Percentiles rank a stretch among this genome's conserved stretches.
Evolutionary conservation across 768 basidiomycete species (phyloP).

Genomic region (Pleurotus citrinopileatus): DNA sequence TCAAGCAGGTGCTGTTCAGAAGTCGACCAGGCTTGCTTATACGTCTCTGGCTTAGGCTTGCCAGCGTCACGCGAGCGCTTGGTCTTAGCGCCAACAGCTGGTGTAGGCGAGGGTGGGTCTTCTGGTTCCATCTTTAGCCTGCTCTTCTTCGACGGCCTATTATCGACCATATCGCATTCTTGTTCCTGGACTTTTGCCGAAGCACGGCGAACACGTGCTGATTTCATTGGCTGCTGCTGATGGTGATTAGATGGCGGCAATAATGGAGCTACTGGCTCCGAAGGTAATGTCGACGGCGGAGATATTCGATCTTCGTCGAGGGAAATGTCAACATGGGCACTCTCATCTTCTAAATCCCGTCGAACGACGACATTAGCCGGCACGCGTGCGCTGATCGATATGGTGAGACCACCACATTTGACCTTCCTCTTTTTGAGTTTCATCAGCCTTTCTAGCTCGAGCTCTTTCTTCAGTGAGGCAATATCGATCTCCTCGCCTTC

Average conservation of each 20-base stretch:
- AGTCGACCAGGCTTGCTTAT: conserved; percentile 77
- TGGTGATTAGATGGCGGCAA: neutral
- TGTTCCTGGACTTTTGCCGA: conserved; percentile 1
- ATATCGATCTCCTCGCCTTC: conserved; percentile 35
- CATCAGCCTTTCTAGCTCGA: conserved; percentile 50
- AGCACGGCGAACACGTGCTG: conserved; percentile 16
- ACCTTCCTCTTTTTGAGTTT: conserved; percentile 56
- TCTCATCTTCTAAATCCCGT: conserved; percentile 58
- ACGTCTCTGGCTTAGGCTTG: conserved; percentile 67
- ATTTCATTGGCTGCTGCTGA: conserved; percentile 13
- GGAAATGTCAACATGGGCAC: conserved; percentile 55
- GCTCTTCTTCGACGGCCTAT: conserved; percentile 5
- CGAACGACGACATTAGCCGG: conserved; percentile 49
- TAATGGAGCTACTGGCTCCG: neutral
- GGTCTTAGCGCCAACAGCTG: conserved; percentile 10
- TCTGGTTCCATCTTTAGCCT: conserved; percentile 11
- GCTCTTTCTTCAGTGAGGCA: conserved; percentile 37
- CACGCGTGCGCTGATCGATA: conserved; percentile 17
- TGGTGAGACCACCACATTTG: conserved; percentile 25
- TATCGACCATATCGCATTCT: conserved; percentile 1
- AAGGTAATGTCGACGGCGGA: conserved; percentile 11
- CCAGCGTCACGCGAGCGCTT: conserved; percentile 19
- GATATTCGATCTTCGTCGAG: conserved; percentile 24
- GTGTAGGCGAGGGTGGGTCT: conserved; percentile 13
- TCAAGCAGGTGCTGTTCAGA: conserved; percentile 78